These are phyloP conservation scores for Fusarium sororula DNA, from an alignment of 2,329 filamentous ascomycete genomes.

Conservation along the genomic window DNA sequence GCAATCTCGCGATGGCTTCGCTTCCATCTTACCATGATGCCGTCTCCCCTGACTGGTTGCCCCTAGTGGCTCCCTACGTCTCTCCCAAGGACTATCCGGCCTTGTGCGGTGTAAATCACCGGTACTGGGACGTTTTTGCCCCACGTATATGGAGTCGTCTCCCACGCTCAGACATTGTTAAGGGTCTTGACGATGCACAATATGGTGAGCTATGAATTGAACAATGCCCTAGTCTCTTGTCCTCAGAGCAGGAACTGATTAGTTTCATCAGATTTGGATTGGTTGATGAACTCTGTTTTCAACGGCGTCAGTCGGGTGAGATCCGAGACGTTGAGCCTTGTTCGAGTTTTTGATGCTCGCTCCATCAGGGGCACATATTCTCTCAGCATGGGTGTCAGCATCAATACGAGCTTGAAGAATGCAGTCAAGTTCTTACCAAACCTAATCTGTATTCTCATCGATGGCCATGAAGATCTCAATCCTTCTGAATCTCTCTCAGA, in stretches of 20 bases:
- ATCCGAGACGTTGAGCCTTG: constrained; percentile 52
- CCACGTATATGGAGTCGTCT: constrained; percentile 64
- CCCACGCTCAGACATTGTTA: constrained; percentile 49
- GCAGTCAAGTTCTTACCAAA: constrained; percentile 54
- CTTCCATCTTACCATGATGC: constrained; percentile 66
- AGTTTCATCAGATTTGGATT: constrained; percentile 54
- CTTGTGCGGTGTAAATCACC: constrained; percentile 59
- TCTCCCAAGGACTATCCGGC: constrained; percentile 51
- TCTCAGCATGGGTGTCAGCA: constrained; percentile 49
- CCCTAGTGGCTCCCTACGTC: constrained; percentile 57
- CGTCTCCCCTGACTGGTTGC: constrained; percentile 58
- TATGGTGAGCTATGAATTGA: constrained; percentile 51
- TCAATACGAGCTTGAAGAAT: constrained; percentile 51
- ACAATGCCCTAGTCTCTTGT: neutral
- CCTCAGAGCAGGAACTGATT: neutral
- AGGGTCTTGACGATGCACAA: constrained; percentile 55
- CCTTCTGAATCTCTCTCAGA: constrained; percentile 48
- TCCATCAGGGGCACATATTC: constrained; percentile 52
- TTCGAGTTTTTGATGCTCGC: constrained; percentile 60
- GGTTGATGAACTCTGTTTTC: constrained; percentile 59
- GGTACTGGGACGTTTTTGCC: constrained; percentile 60
- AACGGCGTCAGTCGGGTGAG: constrained; percentile 49
- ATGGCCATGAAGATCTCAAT: constrained; percentile 57
- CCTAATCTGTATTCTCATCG: constrained; percentile 58
- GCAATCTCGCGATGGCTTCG: constrained; percentile 37